Percentiles rank a stretch among this genome's conserved stretches.
These are phyloP conservation scores for Gorgonomyces haynaldii DNA, from an alignment of 192 early-diverging fungal species.

Conservation along the genomic window DNA sequence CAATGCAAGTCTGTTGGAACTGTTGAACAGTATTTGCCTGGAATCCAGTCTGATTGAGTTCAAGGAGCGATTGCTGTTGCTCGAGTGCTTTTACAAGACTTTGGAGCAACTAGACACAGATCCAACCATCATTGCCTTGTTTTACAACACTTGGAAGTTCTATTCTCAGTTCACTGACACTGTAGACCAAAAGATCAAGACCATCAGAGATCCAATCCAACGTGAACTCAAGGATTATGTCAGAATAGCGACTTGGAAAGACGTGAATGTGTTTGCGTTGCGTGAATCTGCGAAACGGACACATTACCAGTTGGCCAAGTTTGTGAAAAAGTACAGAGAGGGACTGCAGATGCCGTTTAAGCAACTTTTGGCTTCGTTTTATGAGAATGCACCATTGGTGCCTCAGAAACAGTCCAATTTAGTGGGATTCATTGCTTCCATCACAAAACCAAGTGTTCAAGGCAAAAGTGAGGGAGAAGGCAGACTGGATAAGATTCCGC, in stretches of 20 bases:
- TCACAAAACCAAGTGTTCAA: not conserved
- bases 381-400: slow-evolving; percentile 6
- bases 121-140: slow-evolving; percentile 17
- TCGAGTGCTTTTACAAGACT: slow-evolving; percentile 17
- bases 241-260: slow-evolving; percentile 93
- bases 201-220: slow-evolving; percentile 58
- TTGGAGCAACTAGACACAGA: not conserved
- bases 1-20: slow-evolving; percentile 15
- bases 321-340: slow-evolving; percentile 73
- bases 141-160: slow-evolving; percentile 68
- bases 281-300: slow-evolving; percentile 81
- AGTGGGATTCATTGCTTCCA: not conserved
- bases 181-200: slow-evolving; percentile 45
- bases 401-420: not conserved
- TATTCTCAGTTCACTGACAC: slow-evolving; percentile 62
- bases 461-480: not conserved
- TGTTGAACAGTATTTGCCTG: slow-evolving; percentile 65
- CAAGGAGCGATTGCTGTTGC: slow-evolving; percentile 50
- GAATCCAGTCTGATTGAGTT: slow-evolving; percentile 63
- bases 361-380: slow-evolving; percentile 41
- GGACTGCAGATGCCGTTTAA: slow-evolving; percentile 64
- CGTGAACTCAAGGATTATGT: slow-evolving; percentile 89
- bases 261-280: slow-evolving; percentile 86
- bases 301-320: slow-evolving; percentile 84
- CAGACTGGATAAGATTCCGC: not conserved